Conservation (phyloP, 352 stramenopile genomes). For the Phytophthora citricola region DNA sequence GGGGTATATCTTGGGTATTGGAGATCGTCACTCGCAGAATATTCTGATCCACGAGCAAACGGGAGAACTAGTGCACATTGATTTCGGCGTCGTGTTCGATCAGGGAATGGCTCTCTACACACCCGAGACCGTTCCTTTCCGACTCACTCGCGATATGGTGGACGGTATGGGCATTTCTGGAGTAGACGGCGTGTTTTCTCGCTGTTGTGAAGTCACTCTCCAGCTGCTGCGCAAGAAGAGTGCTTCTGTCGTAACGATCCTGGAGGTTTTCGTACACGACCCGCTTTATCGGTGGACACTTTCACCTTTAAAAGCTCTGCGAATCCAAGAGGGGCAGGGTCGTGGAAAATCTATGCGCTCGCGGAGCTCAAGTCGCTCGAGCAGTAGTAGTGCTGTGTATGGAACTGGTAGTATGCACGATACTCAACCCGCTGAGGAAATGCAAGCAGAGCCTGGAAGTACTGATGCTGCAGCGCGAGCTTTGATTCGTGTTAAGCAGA, state of each 20-base stretch:
- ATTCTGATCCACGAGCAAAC: slow-evolving; percentile 98
- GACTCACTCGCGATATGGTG: slow-evolving; percentile 98
- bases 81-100: slow-evolving; percentile 99
- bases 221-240: slow-evolving; percentile 93
- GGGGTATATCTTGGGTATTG: slow-evolving; percentile 96
- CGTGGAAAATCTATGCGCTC: slow-evolving; percentile 16
- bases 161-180: slow-evolving; percentile 98
- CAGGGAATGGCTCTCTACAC: slow-evolving; percentile 94
- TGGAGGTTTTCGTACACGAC: slow-evolving; percentile 99
- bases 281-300: slow-evolving; percentile 99
- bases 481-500: slow-evolving; percentile 97
- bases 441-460: slow-evolving; percentile 33
- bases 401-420: slow-evolving; percentile 24
- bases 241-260: slow-evolving; percentile 96
- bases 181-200: slow-evolving; percentile 96
- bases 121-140: slow-evolving; percentile 99
- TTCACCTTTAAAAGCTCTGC: slow-evolving; percentile 89
- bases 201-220: slow-evolving; percentile 94
- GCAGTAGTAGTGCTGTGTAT: slow-evolving; percentile 11
- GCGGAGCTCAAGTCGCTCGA: slow-evolving; percentile 29
- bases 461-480: slow-evolving; percentile 93
- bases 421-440: slow-evolving; percentile 28
- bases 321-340: slow-evolving; percentile 65
- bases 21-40: slow-evolving; percentile 98
- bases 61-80: slow-evolving; percentile 99